Evolutionary conservation across 441 rosid species (phyloP), one percentile per base, ranked within the genome.

Genomic region (Breynia disticha): DNA sequence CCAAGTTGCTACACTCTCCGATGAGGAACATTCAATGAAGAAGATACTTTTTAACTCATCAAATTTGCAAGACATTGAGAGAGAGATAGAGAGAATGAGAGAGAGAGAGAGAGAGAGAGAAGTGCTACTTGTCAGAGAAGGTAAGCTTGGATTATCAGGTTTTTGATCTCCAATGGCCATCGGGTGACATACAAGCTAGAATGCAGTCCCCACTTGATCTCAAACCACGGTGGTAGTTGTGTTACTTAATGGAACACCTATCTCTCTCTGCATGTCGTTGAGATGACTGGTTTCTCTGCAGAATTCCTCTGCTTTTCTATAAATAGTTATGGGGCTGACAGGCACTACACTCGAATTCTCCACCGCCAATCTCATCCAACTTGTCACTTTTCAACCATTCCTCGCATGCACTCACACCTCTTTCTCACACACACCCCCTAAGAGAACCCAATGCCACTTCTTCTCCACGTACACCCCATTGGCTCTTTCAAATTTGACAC

Each of bases 341-440:
- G 54, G 44, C 52, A 71, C 75, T 48, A 32, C 52, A 52, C 65
- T 51, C 57, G 55, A 57, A 57, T 46, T 55, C 54, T 52, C 78
- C 73, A 68, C 80, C 78, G 74, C 74, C 77, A 64, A 24, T 60
- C 57, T 66, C 55, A 15, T 28, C 63, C 67, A 60, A 60, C 65
- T 72, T 67, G 71, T 59, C 65, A 62, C 62, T 62, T 67, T 47
- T 50, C 63, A 10, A 24, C 63, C 65, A 24, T 44, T 57, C 52
- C 64, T 50, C 22, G 12, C 20, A n/a, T 58, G 51, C 55, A 21
- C 58, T 52, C 48, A 48, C 38, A 52, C 60, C 57, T 44, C 50
- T 21, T 18, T 47, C 43, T 39, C 70, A 52, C 42, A 2, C 51
- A n/a, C 48, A 46, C 35, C 8, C 5, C 5, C 35, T 28, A 28